Evolutionary conservation across 176 grass and related monocot genomes (phyloP).

Genomic region (Phoenix roebelenii): DNA sequence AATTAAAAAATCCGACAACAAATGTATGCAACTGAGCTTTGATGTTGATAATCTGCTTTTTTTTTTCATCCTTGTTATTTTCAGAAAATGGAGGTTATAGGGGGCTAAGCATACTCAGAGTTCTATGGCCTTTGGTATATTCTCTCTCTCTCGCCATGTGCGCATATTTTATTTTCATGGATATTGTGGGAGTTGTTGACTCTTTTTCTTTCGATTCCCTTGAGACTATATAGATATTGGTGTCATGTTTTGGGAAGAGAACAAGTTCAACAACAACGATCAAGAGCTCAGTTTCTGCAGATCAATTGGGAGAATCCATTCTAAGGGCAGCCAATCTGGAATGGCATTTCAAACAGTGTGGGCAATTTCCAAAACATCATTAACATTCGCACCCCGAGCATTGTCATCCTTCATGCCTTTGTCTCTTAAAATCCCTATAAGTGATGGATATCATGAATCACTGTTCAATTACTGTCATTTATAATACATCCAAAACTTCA

Average conservation of each 20-base stretch:
- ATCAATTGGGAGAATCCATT: conserved; percentile 23
- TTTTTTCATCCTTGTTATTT: neutral
- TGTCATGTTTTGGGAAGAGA: conserved; percentile 4
- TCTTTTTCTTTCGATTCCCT: too few species aligned
- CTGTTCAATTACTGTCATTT: conserved; percentile 10
- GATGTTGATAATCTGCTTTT: too few species aligned
- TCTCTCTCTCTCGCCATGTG: neutral
- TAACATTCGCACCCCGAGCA: conserved; percentile 18
- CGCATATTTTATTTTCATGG: neutral
- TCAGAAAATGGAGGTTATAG: conserved; percentile 41
- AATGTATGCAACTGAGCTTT: too few species aligned
- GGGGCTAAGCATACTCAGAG: conserved; percentile 36
- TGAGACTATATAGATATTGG: conserved; percentile 27
- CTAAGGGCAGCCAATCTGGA: conserved; percentile 19
- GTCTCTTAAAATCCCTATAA: conserved; percentile 59
- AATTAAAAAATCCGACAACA: too few species aligned
- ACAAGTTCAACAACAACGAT: conserved; percentile 7
- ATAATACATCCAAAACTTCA: conserved; percentile 16
- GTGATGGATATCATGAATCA: conserved; percentile 50
- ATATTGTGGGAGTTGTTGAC: too few species aligned
- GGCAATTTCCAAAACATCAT: conserved; percentile 29
- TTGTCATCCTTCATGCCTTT: conserved; percentile 61
- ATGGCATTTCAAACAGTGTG: conserved; percentile 50
- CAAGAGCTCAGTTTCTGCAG: conserved; percentile 4
- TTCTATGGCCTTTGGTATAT: conserved; percentile 45